A percentile compares a stretch with the other conserved stretches of the same genome.
phyloP scores from a whole-genome alignment of 345 rosid species.

The Laguncularia racemosa region DNA sequence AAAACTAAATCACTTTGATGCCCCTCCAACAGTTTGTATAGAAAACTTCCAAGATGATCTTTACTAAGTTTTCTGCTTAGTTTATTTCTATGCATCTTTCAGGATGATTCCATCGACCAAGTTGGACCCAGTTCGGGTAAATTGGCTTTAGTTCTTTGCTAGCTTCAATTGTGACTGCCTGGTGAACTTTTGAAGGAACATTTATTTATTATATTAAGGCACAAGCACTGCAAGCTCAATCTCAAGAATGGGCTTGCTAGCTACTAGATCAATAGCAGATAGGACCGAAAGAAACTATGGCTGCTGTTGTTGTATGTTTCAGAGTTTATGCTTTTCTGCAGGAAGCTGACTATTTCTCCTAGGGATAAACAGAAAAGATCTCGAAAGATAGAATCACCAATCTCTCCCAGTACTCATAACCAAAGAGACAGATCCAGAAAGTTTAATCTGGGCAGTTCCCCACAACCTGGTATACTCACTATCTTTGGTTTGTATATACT shows the following conservation, averaged over 20 bases:
- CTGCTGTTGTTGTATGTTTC: constrained; percentile 2
- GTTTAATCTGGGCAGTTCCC: constrained; percentile 23
- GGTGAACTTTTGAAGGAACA: background rate
- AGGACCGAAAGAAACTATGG: background rate
- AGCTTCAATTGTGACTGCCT: background rate
- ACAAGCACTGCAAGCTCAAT: no score
- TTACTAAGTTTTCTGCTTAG: no score
- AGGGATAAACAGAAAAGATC: constrained; percentile 23
- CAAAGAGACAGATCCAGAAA: constrained; percentile 14
- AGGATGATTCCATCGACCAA: no score
- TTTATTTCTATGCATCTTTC: no score
- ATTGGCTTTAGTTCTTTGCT: no score
- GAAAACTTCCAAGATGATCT: no score
- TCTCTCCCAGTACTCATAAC: constrained; percentile 26
- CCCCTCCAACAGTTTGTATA: no score
- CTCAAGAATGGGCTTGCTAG: background rate
- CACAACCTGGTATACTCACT: constrained; percentile 29
- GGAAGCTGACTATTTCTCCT: constrained; percentile 41
- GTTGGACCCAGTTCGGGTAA: no score
- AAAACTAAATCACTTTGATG: no score
- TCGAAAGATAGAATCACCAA: constrained; percentile 34
- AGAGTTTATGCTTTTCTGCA: constrained; percentile 24
- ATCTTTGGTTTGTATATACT: background rate
- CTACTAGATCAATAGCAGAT: background rate
- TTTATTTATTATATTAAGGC: background rate